Evolutionary conservation across 768 basidiomycete species (phyloP).

Genomic region (Crepidotus variabilis): DNA sequence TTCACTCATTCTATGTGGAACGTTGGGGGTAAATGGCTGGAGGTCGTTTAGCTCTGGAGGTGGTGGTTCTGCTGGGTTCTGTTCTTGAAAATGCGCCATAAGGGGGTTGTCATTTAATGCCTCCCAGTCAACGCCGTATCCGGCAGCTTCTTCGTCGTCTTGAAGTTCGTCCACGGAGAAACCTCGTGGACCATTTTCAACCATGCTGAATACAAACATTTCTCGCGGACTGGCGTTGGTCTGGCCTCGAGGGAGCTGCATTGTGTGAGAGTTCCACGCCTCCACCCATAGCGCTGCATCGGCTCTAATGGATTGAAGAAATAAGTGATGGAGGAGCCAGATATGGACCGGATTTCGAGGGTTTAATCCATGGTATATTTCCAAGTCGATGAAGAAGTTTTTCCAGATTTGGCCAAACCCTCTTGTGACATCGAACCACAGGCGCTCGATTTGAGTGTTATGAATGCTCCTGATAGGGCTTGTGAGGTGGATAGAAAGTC

Average conservation of each 20-base stretch:
- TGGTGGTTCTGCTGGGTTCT: not conserved
- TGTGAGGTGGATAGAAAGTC: not conserved
- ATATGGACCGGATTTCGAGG: slow-evolving; percentile 21
- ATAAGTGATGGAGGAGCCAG: slow-evolving; percentile 33
- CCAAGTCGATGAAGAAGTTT: slow-evolving; percentile 24
- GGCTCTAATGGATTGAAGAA: slow-evolving; percentile 22
- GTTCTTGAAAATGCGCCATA: not conserved
- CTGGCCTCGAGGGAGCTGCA: slow-evolving; percentile 6
- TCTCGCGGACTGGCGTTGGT: slow-evolving; percentile 11
- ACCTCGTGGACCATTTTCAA: slow-evolving; percentile 13
- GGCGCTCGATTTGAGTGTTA: slow-evolving; percentile 26
- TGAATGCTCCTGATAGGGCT: slow-evolving; percentile 15
- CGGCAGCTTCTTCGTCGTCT: not conserved
- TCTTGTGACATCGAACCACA: slow-evolving; percentile 32
- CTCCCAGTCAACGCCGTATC: slow-evolving; percentile 11
- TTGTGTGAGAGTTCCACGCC: slow-evolving; percentile 27
- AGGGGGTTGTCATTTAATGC: not conserved
- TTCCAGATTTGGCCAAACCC: slow-evolving; percentile 30
- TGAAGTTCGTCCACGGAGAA: not conserved
- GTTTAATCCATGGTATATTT: slow-evolving; percentile 22
- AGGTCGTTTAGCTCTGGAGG: not conserved
- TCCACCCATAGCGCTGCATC: slow-evolving; percentile 22
- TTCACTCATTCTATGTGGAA: not conserved
- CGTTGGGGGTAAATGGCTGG: not conserved
- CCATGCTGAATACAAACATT: slow-evolving; percentile 17